Evolutionary conservation across 2,329 filamentous ascomycete species (phyloP), one percentile per base, ranked within the genome.

Genomic region (Thelonectria blattea): DNA sequence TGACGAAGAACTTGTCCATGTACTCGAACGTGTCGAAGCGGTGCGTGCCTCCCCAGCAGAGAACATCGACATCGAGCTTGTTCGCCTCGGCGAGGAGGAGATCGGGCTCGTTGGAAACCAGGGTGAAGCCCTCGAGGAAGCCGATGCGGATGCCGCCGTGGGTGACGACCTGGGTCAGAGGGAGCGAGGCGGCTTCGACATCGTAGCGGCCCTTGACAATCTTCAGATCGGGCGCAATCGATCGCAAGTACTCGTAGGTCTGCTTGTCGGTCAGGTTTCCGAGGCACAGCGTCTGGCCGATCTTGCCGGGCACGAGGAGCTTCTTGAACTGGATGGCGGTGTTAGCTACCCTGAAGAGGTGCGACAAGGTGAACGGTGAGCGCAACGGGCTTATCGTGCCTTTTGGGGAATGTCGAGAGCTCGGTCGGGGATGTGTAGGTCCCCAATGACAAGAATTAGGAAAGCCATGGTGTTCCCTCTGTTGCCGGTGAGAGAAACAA

Each of bases 391-490:
- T 24, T 30, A 53, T 64, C 18, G 56, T 83, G 93, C 92, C 88
- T 96, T 96, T 76, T 90, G 84, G 61, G 93, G 93, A 72, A 97
- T 93, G 77, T 96, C 93, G 66, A 95, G 88, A 70, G 92, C 93
- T 75, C 93, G 85, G 78, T 97, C 93, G 71, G 93, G 93, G 79
- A 97, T 96, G 81, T 96, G 93, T 56, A 97, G 87, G 81, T 97
- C 93, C 76, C 92, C 92, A 70, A 97, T 92, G 74, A 95, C 92
- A 74, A 97, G 86, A 74, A 96, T 93, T 68, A 97, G 85, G 79
- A 94, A 92, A 66, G 92, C 92, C 81, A 94, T 92, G 83, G 87
- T 90, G 63, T 65, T 61, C 60, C 66, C 68, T 62, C 57, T 61
- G 20, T 39, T 22, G 52, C 58, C 48, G 62, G n/a, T 12, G 52